A percentile compares a stretch with the other conserved stretches of the same genome.
Evolutionary conservation across 2,329 filamentous ascomycete species (phyloP).

Genomic region (Penicillium oxalicum): DNA sequence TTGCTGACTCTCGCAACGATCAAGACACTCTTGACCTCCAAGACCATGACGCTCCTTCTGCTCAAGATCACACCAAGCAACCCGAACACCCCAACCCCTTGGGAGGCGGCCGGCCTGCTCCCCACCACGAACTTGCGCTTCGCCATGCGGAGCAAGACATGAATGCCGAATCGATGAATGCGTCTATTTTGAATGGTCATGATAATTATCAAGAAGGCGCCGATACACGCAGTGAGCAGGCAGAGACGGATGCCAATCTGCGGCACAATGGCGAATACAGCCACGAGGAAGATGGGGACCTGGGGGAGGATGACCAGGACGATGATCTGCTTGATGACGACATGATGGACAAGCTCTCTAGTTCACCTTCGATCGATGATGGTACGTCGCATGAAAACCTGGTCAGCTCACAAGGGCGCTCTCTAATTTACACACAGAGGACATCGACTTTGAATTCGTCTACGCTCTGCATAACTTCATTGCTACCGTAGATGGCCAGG

Average conservation of each 20-base stretch:
- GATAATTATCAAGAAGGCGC: constrained; percentile 34
- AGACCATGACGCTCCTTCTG: constrained; percentile 72
- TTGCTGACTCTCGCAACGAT: constrained; percentile 12
- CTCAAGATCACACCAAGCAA: constrained; percentile 68
- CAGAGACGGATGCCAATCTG: constrained; percentile 22
- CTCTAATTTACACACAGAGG: constrained; percentile 87
- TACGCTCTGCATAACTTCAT: constrained; percentile 97
- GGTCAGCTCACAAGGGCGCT: neutral
- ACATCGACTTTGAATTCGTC: constrained; percentile 99
- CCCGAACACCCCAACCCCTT: constrained; percentile 46
- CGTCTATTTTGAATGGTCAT: constrained; percentile 55
- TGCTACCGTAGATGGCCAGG: constrained; percentile 94
- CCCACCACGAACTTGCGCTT: constrained; percentile 80
- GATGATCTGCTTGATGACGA: constrained; percentile 78
- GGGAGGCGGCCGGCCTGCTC: constrained; percentile 55
- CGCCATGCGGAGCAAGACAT: constrained; percentile 73
- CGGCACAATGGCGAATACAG: constrained; percentile 18
- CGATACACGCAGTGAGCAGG: constrained; percentile 30
- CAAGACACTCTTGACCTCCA: constrained; percentile 93
- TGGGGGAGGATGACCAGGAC: constrained; percentile 56
- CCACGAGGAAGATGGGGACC: constrained; percentile 42
- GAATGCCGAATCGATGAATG: constrained; percentile 63
- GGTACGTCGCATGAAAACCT: constrained; percentile 49
- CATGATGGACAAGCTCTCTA: constrained; percentile 98
- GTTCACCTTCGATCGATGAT: constrained; percentile 97